Base-by-base conservation (phyloP, 2,329 filamentous ascomycete genomes). In the Fusarium sp. region DNA sequence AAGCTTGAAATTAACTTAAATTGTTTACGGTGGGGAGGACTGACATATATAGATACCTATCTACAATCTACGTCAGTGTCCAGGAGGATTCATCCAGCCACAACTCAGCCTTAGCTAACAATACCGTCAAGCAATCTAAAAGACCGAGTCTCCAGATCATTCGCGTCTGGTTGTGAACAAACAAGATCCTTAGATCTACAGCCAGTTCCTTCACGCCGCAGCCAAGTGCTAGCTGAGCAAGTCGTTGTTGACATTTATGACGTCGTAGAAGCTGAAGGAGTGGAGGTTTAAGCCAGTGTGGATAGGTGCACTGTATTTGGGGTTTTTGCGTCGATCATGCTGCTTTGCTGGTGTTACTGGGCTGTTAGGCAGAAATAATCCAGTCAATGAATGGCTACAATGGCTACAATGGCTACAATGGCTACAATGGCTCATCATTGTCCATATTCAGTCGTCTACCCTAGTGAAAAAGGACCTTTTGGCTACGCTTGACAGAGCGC, bases 181-280 rank as follows among this genome's bases (percentile, higher is more conserved):
- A 27, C 18, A 25, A 20, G n/a, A 33, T 50, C 17, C 45, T 40
- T 31, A 41, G 21, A 41, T 29, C 36, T 42, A 21, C 23, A 42
- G n/a, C 17, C 21, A 23, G 17, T 27, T 52, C 39, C 39, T 54
- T 42, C 31, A 29, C 39, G 23, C 31, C 18, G 31, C 31, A 33
- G 42, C 37, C 35, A 48, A 40, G 41, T 31, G 31, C 15, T 13
- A 20, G n/a, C 8, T 40, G 33, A 35, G n/a, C 41, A 49, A 15
- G 18, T 40, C 25, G 7, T 36, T 53, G 37, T 35, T 39, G 27
- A 21, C 40, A 39, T 31, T 20, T 40, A 40, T 57, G 49, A 49
- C 58, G 33, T 49, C 42, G 29, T 14, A 29, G 11, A 20, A 13
- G 41, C 23, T 36, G 31, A 36, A 25, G 21, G n/a, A 18, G 29